A percentile compares a stretch with the other conserved stretches of the same genome.
Conservation (phyloP, 2,329 filamentous ascomycete species). For the Sporothrix humicola region DNA sequence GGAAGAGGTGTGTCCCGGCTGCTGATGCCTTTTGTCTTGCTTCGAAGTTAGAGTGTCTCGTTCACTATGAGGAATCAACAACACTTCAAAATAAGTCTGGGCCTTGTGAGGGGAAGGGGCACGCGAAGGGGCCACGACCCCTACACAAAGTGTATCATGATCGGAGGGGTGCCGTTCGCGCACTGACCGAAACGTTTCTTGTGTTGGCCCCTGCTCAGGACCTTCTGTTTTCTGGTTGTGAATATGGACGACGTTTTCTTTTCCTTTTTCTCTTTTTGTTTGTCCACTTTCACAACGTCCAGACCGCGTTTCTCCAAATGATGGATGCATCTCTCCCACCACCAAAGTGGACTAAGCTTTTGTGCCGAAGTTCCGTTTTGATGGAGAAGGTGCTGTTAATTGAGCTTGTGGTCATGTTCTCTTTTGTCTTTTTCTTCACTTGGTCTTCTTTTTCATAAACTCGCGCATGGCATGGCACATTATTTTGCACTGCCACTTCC, state of each 20-base stretch:
- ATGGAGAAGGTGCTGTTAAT: background rate
- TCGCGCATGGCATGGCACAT: no score
- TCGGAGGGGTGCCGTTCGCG: background rate
- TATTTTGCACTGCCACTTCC: conserved; percentile 23
- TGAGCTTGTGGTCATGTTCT: background rate
- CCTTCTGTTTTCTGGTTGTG: background rate
- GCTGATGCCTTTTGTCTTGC: background rate
- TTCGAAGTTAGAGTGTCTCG: background rate
- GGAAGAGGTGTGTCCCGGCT: background rate
- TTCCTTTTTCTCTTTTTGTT: background rate
- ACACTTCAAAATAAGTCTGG: background rate
- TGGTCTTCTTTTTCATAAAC: no score
- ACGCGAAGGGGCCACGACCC: background rate
- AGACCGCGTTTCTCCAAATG: background rate
- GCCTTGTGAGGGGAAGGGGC: background rate
- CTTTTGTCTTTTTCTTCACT: no score
- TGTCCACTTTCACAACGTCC: background rate
- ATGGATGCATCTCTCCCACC: background rate
- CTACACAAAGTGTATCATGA: conserved; percentile 28
- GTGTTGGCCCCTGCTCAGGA: background rate
- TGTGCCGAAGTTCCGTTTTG: conserved; percentile 21
- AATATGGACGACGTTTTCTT: no score
- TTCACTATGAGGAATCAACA: background rate
- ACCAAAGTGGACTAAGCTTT: background rate
- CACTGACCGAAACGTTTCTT: conserved; percentile 19